phyloP scores from a whole-genome alignment of 495 filamentous ascomycete species.

The Penicillium antarcticum region DNA sequence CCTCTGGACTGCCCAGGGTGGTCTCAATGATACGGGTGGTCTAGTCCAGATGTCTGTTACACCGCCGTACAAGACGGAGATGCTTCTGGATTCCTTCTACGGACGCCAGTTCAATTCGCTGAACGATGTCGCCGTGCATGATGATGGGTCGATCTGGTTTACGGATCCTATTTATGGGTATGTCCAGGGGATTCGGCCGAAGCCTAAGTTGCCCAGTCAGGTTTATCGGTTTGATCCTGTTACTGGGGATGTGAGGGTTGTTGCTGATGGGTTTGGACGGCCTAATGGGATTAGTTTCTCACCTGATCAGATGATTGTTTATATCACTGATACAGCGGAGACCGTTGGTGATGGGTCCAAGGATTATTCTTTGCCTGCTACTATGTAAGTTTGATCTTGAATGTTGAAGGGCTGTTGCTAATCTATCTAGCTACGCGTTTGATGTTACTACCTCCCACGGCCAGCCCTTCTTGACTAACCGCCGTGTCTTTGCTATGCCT shows the following conservation, averaged over 20 bases:
- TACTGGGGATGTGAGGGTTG: conserved; percentile 42
- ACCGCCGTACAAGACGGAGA: conserved; percentile 29
- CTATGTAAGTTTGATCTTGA: conserved; percentile 18
- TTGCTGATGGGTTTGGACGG: conserved; percentile 49
- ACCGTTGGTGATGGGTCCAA: conserved; percentile 20
- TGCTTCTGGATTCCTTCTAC: conserved; percentile 39
- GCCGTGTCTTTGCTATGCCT: conserved; percentile 58
- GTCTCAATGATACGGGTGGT: conserved; percentile 43
- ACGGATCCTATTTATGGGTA: conserved; percentile 52
- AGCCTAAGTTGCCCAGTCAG: conserved; percentile 42
- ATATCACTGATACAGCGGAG: conserved; percentile 48
- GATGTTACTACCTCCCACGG: conserved; percentile 18
- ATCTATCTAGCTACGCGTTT: conserved; percentile 22
- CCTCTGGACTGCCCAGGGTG: conserved; percentile 54
- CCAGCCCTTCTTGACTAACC: conserved; percentile 44
- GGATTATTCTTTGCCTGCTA: conserved; percentile 16
- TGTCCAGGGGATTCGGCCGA: conserved; percentile 39
- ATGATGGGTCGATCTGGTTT: conserved; percentile 51
- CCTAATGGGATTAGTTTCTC: conserved; percentile 49
- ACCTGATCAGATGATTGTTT: conserved; percentile 44
- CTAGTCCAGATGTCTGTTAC: conserved; percentile 33
- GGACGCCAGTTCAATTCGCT: conserved; percentile 44
- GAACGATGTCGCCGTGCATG: conserved; percentile 44
- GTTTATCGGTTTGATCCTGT: conserved; percentile 52
- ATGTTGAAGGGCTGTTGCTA: background rate